These are phyloP conservation scores for Ulvella scutata DNA, from an alignment of 139 green algal genomes.

Conservation along the genomic window DNA sequence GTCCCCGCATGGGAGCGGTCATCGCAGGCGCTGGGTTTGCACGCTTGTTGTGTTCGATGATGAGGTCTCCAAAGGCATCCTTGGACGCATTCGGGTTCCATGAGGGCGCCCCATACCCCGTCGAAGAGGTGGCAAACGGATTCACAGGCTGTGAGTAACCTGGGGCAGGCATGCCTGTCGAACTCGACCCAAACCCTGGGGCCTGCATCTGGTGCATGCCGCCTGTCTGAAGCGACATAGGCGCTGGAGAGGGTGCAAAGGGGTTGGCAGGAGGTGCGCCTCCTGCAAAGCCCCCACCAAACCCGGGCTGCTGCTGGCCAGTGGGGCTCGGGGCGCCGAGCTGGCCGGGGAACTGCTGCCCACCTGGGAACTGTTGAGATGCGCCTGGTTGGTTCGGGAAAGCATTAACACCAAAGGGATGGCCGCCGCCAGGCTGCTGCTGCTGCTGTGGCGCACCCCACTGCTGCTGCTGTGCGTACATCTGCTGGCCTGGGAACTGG, in stretches of 20 bases:
- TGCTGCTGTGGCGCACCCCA: background rate
- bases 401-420: too few species aligned
- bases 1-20: background rate
- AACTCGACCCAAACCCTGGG: background rate
- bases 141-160: background rate
- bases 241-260: too few species aligned
- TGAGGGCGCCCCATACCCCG: background rate
- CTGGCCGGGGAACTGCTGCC: too few species aligned
- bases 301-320: too few species aligned
- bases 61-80: background rate
- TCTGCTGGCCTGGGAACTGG: background rate
- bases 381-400: too few species aligned
- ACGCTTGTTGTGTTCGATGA: constrained; percentile 2
- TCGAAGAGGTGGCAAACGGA: background rate
- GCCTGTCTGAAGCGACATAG: too few species aligned
- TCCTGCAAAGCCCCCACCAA: too few species aligned
- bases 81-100: background rate
- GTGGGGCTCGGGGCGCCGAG: too few species aligned
- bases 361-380: too few species aligned
- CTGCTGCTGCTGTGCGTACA: background rate
- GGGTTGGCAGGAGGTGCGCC: too few species aligned
- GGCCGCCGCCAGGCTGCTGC: too few species aligned
- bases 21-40: background rate
- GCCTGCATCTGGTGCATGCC: too few species aligned
- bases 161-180: background rate